phyloP scores from a whole-genome alignment of 345 rosid genomes.

The Capsella bursapastoris region DNA sequence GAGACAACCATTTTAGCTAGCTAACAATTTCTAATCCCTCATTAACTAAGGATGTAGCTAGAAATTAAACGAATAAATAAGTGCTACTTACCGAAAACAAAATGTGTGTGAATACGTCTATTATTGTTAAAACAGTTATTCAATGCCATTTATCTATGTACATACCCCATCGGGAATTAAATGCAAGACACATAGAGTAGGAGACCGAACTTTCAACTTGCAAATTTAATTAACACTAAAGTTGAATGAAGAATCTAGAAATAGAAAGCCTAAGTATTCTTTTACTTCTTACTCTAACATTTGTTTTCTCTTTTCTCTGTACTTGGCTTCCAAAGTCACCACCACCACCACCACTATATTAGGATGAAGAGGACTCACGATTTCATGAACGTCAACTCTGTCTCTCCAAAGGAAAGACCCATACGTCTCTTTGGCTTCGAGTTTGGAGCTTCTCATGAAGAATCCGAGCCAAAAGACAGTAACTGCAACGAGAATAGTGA shows the following conservation, averaged over 20 bases:
- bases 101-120: background rate
- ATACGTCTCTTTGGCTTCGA: constrained; percentile 77
- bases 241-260: constrained; percentile 24
- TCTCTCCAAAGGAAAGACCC: constrained; percentile 54
- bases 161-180: constrained; percentile 41
- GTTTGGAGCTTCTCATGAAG: constrained; percentile 48
- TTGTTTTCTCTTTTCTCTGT: constrained; percentile 15
- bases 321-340: background rate
- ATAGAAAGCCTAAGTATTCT: constrained; percentile 24
- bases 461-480: constrained; percentile 22
- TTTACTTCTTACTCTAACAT: constrained; percentile 3
- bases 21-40: no score
- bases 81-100: constrained; percentile 1
- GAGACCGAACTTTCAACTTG: constrained; percentile 42
- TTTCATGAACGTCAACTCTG: constrained; percentile 67
- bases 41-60: background rate
- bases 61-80: background rate
- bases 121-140: background rate
- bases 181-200: constrained; percentile 19
- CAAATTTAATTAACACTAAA: constrained; percentile 23
- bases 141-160: constrained; percentile 18
- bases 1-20: no score
- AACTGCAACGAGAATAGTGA: constrained; percentile 3
- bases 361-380: constrained; percentile 50
- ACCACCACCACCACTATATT: background rate